Evolutionary conservation across 164 flowering plant species (phyloP).

Genomic region (Echeveria elegans): DNA sequence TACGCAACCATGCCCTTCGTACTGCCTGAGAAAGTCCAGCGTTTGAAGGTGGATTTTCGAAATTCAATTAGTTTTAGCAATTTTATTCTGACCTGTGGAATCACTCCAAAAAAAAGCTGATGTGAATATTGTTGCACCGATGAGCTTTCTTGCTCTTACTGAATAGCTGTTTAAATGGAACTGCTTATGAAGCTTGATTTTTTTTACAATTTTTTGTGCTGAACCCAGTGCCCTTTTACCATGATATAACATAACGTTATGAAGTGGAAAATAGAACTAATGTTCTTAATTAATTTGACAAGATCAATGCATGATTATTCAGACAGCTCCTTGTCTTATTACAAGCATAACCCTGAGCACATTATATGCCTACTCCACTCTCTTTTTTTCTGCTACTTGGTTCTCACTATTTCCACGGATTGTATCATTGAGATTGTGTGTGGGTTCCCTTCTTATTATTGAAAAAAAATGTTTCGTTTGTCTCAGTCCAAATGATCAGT

Average conservation of each 20-base stretch:
- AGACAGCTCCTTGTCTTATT: not conserved
- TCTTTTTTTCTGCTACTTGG: not conserved
- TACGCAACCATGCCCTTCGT: constrained; percentile 62
- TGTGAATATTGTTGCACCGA: not conserved
- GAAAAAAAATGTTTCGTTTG: not conserved
- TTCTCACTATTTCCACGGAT: not conserved
- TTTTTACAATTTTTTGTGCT: no score
- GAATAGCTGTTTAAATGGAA: no score
- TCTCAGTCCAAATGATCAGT: not conserved
- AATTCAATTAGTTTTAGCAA: not conserved
- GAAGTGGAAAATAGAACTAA: not conserved
- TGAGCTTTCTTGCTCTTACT: no score
- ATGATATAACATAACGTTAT: not conserved
- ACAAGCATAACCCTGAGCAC: not conserved
- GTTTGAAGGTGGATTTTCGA: constrained; percentile 40
- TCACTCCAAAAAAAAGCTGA: not conserved
- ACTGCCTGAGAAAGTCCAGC: constrained; percentile 62
- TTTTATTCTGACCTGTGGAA: not conserved
- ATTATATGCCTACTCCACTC: not conserved
- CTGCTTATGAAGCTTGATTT: no score
- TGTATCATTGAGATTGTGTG: not conserved
- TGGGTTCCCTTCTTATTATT: not conserved
- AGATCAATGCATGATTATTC: no score
- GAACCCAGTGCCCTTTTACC: no score
- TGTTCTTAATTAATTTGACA: not conserved